Conservation (phyloP, 345 rosid genomes). For the Boechera stricta region DNA sequence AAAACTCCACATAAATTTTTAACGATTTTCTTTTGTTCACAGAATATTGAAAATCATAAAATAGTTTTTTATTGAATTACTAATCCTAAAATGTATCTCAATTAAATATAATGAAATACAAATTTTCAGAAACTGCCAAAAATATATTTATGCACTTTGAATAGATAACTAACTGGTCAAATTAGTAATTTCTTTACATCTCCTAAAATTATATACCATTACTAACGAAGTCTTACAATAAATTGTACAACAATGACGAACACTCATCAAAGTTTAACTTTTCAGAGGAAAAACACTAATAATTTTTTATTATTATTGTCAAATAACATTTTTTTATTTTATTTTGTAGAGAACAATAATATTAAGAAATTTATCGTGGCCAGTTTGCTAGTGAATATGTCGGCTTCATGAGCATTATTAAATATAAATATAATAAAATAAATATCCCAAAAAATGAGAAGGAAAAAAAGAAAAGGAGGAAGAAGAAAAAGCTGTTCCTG, state of each 20-base stretch:
- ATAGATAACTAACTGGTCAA: background rate
- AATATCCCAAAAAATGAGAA: constrained; percentile 20
- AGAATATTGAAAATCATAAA: background rate
- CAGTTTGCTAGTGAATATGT: constrained; percentile 57
- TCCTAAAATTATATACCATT: background rate
- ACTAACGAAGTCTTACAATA: background rate
- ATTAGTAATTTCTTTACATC: background rate
- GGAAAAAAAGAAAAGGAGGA: constrained; percentile 14
- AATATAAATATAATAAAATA: constrained; percentile 2
- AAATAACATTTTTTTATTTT: background rate
- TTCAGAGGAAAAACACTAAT: background rate
- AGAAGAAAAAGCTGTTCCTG: constrained; percentile 52
- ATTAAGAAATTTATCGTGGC: constrained; percentile 37
- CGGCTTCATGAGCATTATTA: constrained; percentile 64
- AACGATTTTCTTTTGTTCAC: background rate
- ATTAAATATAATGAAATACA: no score
- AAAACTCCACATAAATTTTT: background rate
- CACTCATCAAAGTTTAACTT: background rate
- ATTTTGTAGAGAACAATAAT: background rate
- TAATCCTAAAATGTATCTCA: background rate
- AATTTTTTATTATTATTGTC: background rate
- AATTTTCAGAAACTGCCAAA: background rate
- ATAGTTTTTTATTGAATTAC: background rate
- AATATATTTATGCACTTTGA: background rate
- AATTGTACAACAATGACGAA: background rate